Evolutionary conservation across 352 stramenopile genomes (phyloP).

Genomic region (Lagenidium giganteum): DNA sequence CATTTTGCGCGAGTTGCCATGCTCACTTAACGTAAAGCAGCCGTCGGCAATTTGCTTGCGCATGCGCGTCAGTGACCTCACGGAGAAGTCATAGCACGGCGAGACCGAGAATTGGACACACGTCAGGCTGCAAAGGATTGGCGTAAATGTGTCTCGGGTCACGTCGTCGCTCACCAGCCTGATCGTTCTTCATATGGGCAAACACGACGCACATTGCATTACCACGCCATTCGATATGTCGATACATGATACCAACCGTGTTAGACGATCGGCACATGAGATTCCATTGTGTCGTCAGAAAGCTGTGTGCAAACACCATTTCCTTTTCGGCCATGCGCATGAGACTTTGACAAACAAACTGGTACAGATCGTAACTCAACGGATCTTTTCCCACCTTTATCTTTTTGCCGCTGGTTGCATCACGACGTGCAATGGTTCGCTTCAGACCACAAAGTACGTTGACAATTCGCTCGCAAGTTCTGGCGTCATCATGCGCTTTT

Average conservation of each 20-base stretch:
- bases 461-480: no score
- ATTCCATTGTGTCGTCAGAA: constrained; percentile 23
- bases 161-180: constrained; percentile 5
- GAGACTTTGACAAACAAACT: no score
- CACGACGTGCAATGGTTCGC: no score
- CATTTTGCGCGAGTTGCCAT: no score
- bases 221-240: constrained; percentile 5
- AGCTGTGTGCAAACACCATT: constrained; percentile 20
- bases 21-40: no score
- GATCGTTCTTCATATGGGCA: constrained; percentile 19
- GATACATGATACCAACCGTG: constrained; percentile 15
- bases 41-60: no score
- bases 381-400: constrained; percentile 15
- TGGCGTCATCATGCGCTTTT: no score
- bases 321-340: background rate
- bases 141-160: constrained; percentile 16
- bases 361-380: constrained; percentile 6
- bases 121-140: background rate
- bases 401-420: no score
- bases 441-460: no score
- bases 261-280: constrained; percentile 20
- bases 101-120: constrained; percentile 2
- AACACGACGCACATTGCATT: constrained; percentile 11
- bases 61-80: no score
- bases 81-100: no score